These are phyloP conservation scores for Raffaelea deltoideospora DNA, from an alignment of 2,329 filamentous ascomycete genomes.

Conservation along the genomic window DNA sequence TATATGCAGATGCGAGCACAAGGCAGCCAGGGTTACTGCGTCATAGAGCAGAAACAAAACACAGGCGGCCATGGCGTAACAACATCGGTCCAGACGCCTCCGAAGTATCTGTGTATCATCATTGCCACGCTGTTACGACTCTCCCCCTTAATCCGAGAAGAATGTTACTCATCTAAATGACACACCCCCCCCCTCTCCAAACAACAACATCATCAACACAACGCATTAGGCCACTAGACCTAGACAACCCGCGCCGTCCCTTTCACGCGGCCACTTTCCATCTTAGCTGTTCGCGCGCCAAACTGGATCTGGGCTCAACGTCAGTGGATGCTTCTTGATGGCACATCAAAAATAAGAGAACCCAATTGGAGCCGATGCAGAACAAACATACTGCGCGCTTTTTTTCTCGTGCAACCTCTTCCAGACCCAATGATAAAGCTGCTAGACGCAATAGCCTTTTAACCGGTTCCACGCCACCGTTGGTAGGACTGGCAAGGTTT, in stretches of 20 bases:
- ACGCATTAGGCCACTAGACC: too few relatives aligned
- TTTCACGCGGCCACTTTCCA: constrained; percentile 54
- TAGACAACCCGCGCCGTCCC: constrained; percentile 47
- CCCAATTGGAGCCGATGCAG: not conserved
- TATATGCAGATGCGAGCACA: constrained; percentile 11
- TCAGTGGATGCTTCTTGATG: not conserved
- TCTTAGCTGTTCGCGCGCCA: constrained; percentile 68
- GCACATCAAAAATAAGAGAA: not conserved
- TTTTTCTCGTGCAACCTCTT: constrained; percentile 63
- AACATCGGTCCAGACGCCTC: constrained; percentile 26
- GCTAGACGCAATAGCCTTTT: constrained; percentile 71
- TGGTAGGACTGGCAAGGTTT: constrained; percentile 19
- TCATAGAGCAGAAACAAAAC: constrained; percentile 26
- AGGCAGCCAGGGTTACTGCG: constrained; percentile 31
- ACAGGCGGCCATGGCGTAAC: constrained; percentile 16
- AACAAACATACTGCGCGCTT: constrained; percentile 60
- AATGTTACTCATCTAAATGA: too few relatives aligned
- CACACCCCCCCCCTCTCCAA: too few relatives aligned
- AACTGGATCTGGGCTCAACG: constrained; percentile 54
- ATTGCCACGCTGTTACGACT: too few relatives aligned
- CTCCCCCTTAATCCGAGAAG: too few relatives aligned
- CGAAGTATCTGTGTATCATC: constrained; percentile 69
- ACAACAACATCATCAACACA: too few relatives aligned
- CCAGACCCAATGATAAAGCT: constrained; percentile 60
- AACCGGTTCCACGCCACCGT: constrained; percentile 47